A percentile compares a stretch with the other conserved stretches of the same genome.
phyloP scores from a whole-genome alignment of 1,284 basidiomycete genomes.

The Apiotrichum mycotoxinovorans region DNA sequence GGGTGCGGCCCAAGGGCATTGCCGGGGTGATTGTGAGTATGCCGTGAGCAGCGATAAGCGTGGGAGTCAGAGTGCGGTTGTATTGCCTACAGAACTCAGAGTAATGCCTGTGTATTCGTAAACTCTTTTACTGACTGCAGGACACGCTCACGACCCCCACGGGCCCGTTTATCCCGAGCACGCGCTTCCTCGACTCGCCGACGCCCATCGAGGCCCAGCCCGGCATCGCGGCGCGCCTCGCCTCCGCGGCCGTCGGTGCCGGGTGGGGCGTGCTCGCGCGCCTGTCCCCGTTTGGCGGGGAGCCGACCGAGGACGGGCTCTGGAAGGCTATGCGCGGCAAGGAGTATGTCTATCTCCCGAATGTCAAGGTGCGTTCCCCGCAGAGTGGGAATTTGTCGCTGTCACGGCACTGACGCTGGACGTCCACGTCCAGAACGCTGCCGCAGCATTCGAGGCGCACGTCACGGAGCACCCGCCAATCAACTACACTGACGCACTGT shows the following conservation, averaged over 20 bases:
- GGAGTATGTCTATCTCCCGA: constrained; percentile 67
- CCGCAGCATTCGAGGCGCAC: constrained; percentile 55
- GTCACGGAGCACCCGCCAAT: constrained; percentile 55
- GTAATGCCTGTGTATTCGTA: no score
- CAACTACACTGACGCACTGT: constrained; percentile 62
- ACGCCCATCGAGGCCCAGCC: constrained; percentile 66
- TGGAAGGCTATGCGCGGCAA: constrained; percentile 62
- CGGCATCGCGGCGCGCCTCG: constrained; percentile 67
- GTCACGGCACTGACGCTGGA: background rate
- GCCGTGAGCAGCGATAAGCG: background rate
- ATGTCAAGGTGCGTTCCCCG: constrained; percentile 34
- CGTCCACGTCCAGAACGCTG: constrained; percentile 57
- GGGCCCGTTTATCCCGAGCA: constrained; percentile 54
- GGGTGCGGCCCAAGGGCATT: constrained; percentile 68
- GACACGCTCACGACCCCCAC: constrained; percentile 28
- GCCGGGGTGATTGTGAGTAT: constrained; percentile 73
- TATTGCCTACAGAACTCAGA: no score
- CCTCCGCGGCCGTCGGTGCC: constrained; percentile 70
- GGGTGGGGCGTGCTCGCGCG: constrained; percentile 68
- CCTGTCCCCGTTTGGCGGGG: constrained; percentile 55
- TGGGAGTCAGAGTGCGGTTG: no score
- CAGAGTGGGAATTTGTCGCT: background rate
- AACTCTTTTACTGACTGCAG: constrained; percentile 22
- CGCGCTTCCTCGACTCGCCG: constrained; percentile 60
- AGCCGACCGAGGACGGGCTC: constrained; percentile 57